These are phyloP conservation scores for Aspergillus quadricinctus DNA, from an alignment of 2,329 filamentous ascomycete genomes.

Conservation along the genomic window DNA sequence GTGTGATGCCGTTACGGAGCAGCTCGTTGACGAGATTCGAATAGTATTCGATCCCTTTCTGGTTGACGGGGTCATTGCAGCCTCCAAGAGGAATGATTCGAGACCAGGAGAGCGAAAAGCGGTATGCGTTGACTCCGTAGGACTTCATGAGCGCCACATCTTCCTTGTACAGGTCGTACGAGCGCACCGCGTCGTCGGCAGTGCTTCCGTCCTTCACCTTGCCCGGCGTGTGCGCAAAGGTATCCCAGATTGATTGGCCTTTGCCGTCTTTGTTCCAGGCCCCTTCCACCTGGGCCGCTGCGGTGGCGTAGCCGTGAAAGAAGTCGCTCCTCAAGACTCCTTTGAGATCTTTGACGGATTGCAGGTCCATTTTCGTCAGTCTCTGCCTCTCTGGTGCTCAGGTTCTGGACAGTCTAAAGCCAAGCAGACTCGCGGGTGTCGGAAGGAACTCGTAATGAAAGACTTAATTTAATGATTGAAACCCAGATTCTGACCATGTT, in stretches of 20 bases:
- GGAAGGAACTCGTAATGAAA: background rate
- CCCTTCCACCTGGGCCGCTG: constrained; percentile 65
- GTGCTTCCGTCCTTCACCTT: constrained; percentile 72
- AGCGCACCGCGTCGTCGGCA: constrained; percentile 72
- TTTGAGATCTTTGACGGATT: constrained; percentile 23
- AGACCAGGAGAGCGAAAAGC: constrained; percentile 72
- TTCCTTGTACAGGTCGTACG: constrained; percentile 68
- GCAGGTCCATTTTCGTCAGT: constrained; percentile 17
- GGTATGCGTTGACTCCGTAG: constrained; percentile 67
- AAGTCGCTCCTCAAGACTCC: constrained; percentile 23
- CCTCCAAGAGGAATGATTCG: constrained; percentile 76
- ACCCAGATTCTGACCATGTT: background rate
- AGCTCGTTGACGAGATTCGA: constrained; percentile 70
- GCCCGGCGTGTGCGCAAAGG: constrained; percentile 67
- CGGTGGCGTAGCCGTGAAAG: constrained; percentile 28
- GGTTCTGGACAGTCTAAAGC: background rate
- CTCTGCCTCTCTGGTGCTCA: background rate
- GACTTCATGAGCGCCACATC: constrained; percentile 71
- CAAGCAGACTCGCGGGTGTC: background rate
- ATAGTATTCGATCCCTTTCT: constrained; percentile 71
- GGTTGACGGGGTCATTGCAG: constrained; percentile 69
- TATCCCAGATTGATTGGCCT: constrained; percentile 76
- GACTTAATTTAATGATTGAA: background rate
- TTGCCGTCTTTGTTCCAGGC: constrained; percentile 67
- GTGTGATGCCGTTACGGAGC: constrained; percentile 65